phyloP scores from a whole-genome alignment of 768 basidiomycete genomes.

The Russula virescens region DNA sequence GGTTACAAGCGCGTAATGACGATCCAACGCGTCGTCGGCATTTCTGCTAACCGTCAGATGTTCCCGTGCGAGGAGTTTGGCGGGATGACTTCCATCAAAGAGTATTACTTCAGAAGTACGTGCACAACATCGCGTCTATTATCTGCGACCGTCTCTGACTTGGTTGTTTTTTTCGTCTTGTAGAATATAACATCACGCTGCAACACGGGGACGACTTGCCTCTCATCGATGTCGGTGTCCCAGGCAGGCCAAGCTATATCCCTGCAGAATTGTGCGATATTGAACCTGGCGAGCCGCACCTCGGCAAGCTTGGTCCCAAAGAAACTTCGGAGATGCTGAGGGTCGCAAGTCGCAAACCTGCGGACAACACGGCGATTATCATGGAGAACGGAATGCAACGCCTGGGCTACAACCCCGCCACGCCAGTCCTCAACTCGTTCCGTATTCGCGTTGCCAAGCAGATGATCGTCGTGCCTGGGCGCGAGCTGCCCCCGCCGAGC shows the following conservation, averaged over 20 bases:
- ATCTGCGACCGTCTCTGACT: neutral
- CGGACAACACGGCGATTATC: conserved; percentile 52
- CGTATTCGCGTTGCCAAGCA: conserved; percentile 47
- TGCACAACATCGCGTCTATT: conserved; percentile 1
- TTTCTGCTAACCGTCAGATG: conserved; percentile 40
- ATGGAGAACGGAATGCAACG: conserved; percentile 49
- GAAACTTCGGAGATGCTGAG: conserved; percentile 70
- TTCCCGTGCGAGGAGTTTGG: conserved; percentile 59
- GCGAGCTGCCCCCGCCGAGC: conserved; percentile 55
- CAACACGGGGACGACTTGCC: conserved; percentile 35
- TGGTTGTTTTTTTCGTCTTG: neutral
- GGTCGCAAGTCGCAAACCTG: conserved; percentile 59
- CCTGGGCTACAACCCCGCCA: conserved; percentile 45
- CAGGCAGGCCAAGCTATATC: conserved; percentile 36
- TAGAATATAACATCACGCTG: conserved; percentile 57
- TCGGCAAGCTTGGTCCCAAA: conserved; percentile 51
- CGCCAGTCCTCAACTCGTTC: conserved; percentile 44
- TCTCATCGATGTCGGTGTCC: conserved; percentile 33
- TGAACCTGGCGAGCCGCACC: conserved; percentile 50
- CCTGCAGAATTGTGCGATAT: conserved; percentile 74
- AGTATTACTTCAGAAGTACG: conserved; percentile 61
- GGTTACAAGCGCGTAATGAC: conserved; percentile 31
- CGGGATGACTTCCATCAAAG: conserved; percentile 50
- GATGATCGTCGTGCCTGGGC: conserved; percentile 60
- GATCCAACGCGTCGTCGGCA: conserved; percentile 32